Percentiles rank a stretch among this genome's conserved stretches.
Evolutionary conservation across 2,329 filamentous ascomycete species (phyloP).

Genomic region (Aspergillus latus): DNA sequence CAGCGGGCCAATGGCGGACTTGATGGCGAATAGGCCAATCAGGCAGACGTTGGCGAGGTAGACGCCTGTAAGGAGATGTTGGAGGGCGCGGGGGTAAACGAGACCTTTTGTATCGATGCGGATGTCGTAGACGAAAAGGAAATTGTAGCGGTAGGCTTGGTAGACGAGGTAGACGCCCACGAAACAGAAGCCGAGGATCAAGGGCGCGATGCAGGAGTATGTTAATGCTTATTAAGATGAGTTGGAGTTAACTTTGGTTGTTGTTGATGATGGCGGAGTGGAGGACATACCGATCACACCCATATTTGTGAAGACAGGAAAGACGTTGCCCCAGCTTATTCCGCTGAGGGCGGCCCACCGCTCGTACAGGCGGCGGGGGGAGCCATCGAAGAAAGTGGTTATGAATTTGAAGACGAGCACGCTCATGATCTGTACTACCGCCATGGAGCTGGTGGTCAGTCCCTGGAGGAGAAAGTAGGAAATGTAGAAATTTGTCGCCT

Average conservation of each 20-base stretch:
- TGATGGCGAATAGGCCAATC: constrained; percentile 78
- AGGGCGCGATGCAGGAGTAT: constrained; percentile 82
- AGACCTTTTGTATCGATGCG: constrained; percentile 83
- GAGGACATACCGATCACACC: constrained; percentile 67
- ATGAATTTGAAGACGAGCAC: constrained; percentile 71
- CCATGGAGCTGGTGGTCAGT: constrained; percentile 69
- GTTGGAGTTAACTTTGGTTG: background rate
- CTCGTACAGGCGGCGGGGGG: constrained; percentile 73
- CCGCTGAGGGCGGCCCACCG: constrained; percentile 72
- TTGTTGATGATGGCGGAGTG: background rate
- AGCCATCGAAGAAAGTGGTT: constrained; percentile 67
- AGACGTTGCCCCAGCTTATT: constrained; percentile 81
- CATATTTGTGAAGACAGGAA: constrained; percentile 77
- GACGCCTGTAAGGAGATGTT: constrained; percentile 79
- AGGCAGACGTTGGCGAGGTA: constrained; percentile 83
- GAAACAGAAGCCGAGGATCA: constrained; percentile 79
- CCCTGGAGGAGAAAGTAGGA: constrained; percentile 94
- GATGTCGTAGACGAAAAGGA: constrained; percentile 81
- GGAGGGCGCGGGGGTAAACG: constrained; percentile 79
- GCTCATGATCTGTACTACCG: constrained; percentile 71
- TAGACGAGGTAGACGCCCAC: constrained; percentile 79
- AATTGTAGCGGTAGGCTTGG: constrained; percentile 83
- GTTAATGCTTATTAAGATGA: constrained; percentile 62
- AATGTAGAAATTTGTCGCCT: constrained; percentile 90
- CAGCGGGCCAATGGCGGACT: constrained; percentile 62